Conservation (phyloP, 2,329 filamentous ascomycete species). For the Ophiostoma populinum region DNA sequence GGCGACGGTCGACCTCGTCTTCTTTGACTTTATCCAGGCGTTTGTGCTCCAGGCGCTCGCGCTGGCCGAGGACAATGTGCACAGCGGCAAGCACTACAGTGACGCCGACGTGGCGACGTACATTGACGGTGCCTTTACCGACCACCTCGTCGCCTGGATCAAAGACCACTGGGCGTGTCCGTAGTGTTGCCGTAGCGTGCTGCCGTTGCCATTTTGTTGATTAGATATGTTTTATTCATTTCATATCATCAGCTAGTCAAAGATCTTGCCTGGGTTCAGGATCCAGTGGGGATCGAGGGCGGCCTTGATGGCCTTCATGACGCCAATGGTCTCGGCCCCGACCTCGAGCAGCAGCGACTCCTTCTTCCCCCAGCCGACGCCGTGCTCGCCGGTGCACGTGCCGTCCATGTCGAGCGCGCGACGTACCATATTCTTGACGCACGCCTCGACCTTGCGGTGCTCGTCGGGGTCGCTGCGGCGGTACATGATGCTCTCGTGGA, state of each 20-base stretch:
- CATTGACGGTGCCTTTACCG: slow-evolving; percentile 35
- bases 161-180: slow-evolving; percentile 35
- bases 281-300: slow-evolving; percentile 75
- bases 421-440: slow-evolving; percentile 79
- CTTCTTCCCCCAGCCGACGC: slow-evolving; percentile 76
- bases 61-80: slow-evolving; percentile 25
- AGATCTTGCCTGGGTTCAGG: slow-evolving; percentile 85
- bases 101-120: slow-evolving; percentile 32
- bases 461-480: slow-evolving; percentile 52
- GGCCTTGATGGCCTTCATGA: slow-evolving; percentile 74
- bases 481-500: slow-evolving; percentile 87
- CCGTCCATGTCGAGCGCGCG: slow-evolving; percentile 89
- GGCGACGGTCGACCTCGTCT: slow-evolving; percentile 69
- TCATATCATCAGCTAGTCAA: slow-evolving; percentile 31
- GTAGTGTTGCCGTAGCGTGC: no score
- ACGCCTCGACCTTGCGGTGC: slow-evolving; percentile 57
- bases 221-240: not conserved
- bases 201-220: no score
- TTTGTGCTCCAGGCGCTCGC: slow-evolving; percentile 58
- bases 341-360: slow-evolving; percentile 62
- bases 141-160: slow-evolving; percentile 40
- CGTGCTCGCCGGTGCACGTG: slow-evolving; percentile 80
- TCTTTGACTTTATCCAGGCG: slow-evolving; percentile 76
- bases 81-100: slow-evolving; percentile 20
- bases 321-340: slow-evolving; percentile 59